Evolutionary conservation across 2,329 filamentous ascomycete genomes (phyloP).

Genomic region (Fusarium bulbicola): DNA sequence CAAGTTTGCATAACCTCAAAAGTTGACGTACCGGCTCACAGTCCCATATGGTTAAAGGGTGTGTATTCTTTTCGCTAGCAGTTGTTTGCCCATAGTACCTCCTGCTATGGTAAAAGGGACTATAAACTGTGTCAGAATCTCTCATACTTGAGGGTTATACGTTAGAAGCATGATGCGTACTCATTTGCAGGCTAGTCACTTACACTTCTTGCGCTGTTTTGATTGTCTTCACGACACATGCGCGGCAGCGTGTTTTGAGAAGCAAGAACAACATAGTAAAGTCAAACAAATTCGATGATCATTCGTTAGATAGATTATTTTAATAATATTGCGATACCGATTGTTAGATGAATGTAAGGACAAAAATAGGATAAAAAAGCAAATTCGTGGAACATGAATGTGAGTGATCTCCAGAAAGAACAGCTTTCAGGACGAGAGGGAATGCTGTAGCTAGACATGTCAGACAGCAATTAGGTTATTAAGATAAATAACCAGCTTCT

Average conservation of each 20-base stretch:
- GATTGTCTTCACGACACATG: no score
- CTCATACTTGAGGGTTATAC: rapidly evolving
- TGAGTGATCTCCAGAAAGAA: not conserved
- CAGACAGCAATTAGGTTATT: not conserved
- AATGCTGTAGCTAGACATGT: not conserved
- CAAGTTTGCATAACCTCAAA: rapidly evolving
- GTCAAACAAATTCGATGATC: not conserved
- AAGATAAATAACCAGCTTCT: not conserved
- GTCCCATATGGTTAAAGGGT: not conserved
- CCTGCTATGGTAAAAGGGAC: not conserved
- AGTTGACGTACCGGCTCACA: not conserved
- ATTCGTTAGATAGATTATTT: not conserved
- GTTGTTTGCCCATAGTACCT: not conserved
- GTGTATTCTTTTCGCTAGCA: not conserved
- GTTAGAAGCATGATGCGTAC: rapidly evolving
- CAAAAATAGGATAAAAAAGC: not conserved
- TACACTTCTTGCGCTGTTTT: not conserved
- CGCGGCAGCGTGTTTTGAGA: not conserved
- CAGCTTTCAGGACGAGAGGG: not conserved
- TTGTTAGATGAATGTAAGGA: rapidly evolving
- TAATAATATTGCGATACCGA: rapidly evolving
- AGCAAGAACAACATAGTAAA: not conserved
- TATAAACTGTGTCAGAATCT: not conserved
- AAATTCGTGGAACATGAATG: rapidly evolving
- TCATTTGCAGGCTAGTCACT: not conserved